phyloP scores from a whole-genome alignment of 352 stramenopile species.

The Globisporangium barbulae region DNA sequence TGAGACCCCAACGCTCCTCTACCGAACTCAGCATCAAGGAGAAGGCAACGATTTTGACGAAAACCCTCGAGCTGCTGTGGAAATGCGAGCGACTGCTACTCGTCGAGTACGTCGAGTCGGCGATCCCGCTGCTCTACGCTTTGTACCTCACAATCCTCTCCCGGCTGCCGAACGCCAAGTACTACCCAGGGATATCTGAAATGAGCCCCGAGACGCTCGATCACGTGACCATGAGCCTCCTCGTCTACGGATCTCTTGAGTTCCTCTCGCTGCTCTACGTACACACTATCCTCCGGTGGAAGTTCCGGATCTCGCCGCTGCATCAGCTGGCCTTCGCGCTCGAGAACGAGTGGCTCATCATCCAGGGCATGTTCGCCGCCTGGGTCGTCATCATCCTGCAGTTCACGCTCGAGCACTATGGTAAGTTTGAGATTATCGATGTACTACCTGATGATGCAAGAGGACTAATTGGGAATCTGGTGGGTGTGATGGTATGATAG shows the following conservation, averaged over 20 bases:
- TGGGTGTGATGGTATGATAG: not conserved
- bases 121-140: constrained; percentile 7
- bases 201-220: not conserved
- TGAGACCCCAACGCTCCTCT: not conserved
- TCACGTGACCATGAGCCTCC: not conserved
- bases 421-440: not conserved
- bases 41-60: not conserved
- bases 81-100: constrained; percentile 6
- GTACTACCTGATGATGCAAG: no score
- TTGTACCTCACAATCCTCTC: not conserved
- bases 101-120: constrained; percentile 11
- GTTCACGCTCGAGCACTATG: constrained; percentile 10
- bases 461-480: no score
- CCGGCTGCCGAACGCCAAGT: constrained; percentile 10
- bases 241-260: constrained; percentile 8
- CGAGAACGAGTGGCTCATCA: constrained; percentile 8
- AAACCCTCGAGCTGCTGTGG: constrained; percentile 6
- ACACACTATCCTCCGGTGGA: not conserved
- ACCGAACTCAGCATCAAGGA: not conserved
- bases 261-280: constrained; percentile 3
- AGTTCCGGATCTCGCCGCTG: constrained; percentile 6
- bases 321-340: constrained; percentile 9
- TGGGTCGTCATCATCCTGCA: constrained; percentile 1
- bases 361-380: constrained; percentile 4
- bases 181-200: constrained; percentile 3